Percentiles rank a stretch among this genome's conserved stretches.
phyloP scores from a whole-genome alignment of 1,139 yeast species.

The Candida anutae region DNA sequence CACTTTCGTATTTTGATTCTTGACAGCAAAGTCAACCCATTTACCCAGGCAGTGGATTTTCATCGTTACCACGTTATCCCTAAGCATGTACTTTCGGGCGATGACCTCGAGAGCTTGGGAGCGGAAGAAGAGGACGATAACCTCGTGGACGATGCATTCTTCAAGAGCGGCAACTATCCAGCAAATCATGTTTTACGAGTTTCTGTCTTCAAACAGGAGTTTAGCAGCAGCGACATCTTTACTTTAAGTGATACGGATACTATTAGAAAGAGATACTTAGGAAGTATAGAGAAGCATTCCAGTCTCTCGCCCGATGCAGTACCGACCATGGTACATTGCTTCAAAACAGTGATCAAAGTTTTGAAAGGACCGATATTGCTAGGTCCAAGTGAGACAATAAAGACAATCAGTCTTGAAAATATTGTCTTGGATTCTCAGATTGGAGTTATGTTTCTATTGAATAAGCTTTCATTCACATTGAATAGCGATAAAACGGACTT shows the following conservation, averaged over 20 bases:
- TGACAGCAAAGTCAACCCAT: conserved; percentile 20
- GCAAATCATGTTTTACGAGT: conserved; percentile 26
- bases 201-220: conserved; percentile 25
- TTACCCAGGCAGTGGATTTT: conserved; percentile 15
- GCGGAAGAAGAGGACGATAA: conserved; percentile 3
- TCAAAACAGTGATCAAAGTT: conserved; percentile 50
- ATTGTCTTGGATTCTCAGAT: conserved; percentile 46
- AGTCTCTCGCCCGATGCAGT: conserved; percentile 23
- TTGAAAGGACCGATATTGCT: conserved; percentile 53
- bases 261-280: conserved; percentile 23
- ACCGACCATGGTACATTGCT: conserved; percentile 48
- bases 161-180: conserved; percentile 18
- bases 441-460: conserved; percentile 44
- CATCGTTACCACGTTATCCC: conserved; percentile 32
- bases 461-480: conserved; percentile 37
- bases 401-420: conserved; percentile 44
- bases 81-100: conserved; percentile 14
- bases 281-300: conserved; percentile 21
- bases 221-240: conserved; percentile 17
- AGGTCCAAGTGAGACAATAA: conserved; percentile 34
- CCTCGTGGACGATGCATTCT: conserved; percentile 30
- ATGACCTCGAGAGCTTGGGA: conserved; percentile 16
- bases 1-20: conserved; percentile 29
- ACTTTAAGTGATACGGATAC: conserved; percentile 18
- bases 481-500: conserved; percentile 34